Percentiles rank a stretch among this genome's conserved stretches.
Conservation (phyloP, 768 basidiomycete genomes). For the Xanthoconium purpureum region DNA sequence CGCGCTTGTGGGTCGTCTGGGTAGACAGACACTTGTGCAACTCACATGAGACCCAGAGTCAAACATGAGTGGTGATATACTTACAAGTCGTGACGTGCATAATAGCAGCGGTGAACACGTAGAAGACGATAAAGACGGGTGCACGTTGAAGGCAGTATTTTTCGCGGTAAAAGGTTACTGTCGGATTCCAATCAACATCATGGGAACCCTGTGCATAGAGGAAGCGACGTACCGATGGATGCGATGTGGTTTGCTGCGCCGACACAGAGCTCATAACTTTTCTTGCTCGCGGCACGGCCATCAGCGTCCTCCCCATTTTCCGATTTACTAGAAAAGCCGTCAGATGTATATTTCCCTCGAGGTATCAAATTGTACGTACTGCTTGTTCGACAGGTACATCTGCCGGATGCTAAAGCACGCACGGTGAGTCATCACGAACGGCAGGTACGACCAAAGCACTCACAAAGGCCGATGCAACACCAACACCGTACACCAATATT, state of each 20-base stretch:
- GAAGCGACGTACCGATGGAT: constrained; percentile 48
- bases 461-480: constrained; percentile 79
- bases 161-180: constrained; percentile 60
- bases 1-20: constrained; percentile 69
- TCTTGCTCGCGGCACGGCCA: constrained; percentile 51
- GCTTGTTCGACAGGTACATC: constrained; percentile 32
- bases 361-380: constrained; percentile 29
- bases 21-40: constrained; percentile 53
- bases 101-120: constrained; percentile 74
- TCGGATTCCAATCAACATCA: constrained; percentile 1
- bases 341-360: not conserved
- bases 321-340: constrained; percentile 26
- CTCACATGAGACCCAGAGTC: not conserved
- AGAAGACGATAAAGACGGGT: constrained; percentile 72
- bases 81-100: constrained; percentile 74
- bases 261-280: constrained; percentile 70
- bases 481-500: constrained; percentile 79
- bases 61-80: constrained; percentile 27
- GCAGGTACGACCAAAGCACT: constrained; percentile 27
- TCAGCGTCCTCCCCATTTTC: constrained; percentile 51
- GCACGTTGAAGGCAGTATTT: constrained; percentile 58
- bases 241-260: constrained; percentile 79
- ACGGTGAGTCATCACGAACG: constrained; percentile 4
- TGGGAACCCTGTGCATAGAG: not conserved
- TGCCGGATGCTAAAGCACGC: constrained; percentile 25